Evolutionary conservation across 768 basidiomycete species (phyloP), one percentile per base, ranked within the genome.

Genomic region (Ephemerocybe angulata): DNA sequence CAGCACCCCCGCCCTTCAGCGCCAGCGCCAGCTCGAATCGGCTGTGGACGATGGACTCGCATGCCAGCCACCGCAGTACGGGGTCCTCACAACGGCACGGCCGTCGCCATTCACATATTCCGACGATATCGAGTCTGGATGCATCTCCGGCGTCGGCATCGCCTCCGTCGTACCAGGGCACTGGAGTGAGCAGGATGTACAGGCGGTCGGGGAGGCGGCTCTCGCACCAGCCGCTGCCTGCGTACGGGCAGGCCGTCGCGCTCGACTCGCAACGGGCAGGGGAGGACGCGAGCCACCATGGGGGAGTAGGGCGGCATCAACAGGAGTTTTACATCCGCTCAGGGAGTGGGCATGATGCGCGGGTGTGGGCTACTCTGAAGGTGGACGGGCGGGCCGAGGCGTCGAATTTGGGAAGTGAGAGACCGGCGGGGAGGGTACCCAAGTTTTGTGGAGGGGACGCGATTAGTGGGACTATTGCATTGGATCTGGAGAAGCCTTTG

Each of bases 371-470:
- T 3, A 63, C 54, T 15, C 30, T 65, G 27, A 58, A 52, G 12
- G 35, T 63, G 2, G 46, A 53, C n/a, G 57, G 54, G n/a, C 54
- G 61, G 13, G 54, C 62, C 13, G 56, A 60, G 13, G 52, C 37
- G 25, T 30, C 48, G 24, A 29, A 33, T 27, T 31, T 48, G 11
- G 28, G 29, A 30, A 30, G 24, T 19, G 13, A 27, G 27, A 19
- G 38, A n/a, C 53, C 54, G 21, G 58, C 56, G 47, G 27, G 46
- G 28, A n/a, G n/a, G n/a, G n/a, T n/a, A n/a, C 64, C 64, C 19
- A 58, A 56, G 19, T 56, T 62, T 24, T 62, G 53, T 43, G 64
- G 65, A 24, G 61, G 65, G 4, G 61, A 67, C 29, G 27, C 43
- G 24, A 51, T 63, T 24, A 37, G 30, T 5, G 65, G 63, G 4